Evolutionary conservation across 73 alveolate genomes (phyloP).

Genomic region (Paramecium sexaurelia): DNA sequence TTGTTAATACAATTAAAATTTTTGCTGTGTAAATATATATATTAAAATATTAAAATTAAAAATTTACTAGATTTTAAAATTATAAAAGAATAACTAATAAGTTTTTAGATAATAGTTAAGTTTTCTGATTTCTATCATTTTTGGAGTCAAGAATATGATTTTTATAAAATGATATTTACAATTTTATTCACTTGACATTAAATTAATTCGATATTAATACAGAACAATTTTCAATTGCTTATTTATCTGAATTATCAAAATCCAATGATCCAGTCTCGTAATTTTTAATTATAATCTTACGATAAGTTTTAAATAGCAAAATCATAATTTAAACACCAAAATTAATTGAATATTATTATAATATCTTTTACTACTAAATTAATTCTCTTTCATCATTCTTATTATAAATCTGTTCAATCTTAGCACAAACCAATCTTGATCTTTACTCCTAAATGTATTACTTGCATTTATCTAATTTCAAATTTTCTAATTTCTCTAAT

Average conservation of each 20-base stretch:
- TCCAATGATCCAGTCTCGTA: neutral
- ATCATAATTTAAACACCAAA: conserved; percentile 35
- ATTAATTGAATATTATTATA: conserved; percentile 5
- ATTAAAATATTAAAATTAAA: no score
- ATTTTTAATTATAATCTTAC: neutral
- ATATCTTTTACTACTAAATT: neutral
- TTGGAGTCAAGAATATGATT: no score
- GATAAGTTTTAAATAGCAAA: conserved; percentile 16
- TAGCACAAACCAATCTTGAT: conserved; percentile 43
- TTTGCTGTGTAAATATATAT: no score
- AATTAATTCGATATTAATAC: neutral
- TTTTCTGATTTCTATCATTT: no score
- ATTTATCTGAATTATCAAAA: neutral
- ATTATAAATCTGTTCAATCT: neutral
- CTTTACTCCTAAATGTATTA: neutral
- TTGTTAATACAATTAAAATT: no score
- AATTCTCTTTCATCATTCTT: conserved; percentile 32
- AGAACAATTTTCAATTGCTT: neutral
- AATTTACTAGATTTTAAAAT: no score
- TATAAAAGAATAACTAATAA: no score
- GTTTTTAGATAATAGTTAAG: no score
- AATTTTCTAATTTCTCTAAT: neutral
- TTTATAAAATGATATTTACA: no score
- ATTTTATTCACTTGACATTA: neutral
- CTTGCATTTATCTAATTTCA: neutral